Conservation (phyloP, 495 filamentous ascomycete genomes). For the Aspergillus sclerotiicarbonarius region DNA sequence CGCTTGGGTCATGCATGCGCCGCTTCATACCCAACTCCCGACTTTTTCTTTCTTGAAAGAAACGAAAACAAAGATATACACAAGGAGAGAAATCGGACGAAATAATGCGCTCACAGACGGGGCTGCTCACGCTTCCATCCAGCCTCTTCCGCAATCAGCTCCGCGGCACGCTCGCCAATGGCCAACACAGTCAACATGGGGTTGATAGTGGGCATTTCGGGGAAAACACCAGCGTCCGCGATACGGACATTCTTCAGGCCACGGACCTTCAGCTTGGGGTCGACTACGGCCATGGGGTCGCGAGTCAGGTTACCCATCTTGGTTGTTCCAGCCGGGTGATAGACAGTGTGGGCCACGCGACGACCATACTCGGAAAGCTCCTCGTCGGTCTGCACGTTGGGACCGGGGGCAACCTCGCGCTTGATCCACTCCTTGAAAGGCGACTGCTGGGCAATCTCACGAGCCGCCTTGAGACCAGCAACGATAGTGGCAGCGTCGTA, state of each 20-base stretch:
- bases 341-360: constrained; percentile 76
- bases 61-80: neutral
- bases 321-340: constrained; percentile 82
- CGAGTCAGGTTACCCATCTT: constrained; percentile 73
- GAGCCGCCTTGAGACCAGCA: constrained; percentile 69
- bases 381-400: constrained; percentile 64
- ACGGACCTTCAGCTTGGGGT: constrained; percentile 53
- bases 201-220: constrained; percentile 64
- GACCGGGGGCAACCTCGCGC: constrained; percentile 75
- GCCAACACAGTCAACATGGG: constrained; percentile 66
- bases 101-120: constrained; percentile 31
- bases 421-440: constrained; percentile 80
- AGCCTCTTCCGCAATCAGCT: constrained; percentile 60
- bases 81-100: neutral
- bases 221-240: constrained; percentile 67
- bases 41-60: neutral
- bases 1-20: neutral
- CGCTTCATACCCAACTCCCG: neutral
- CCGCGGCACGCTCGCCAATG: constrained; percentile 63
- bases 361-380: constrained; percentile 72
- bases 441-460: constrained; percentile 63
- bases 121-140: constrained; percentile 58
- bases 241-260: constrained; percentile 60
- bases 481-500: constrained; percentile 82
- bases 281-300: constrained; percentile 67